These are phyloP conservation scores for Penicillium sp. DNA, from an alignment of 2,329 filamentous ascomycete genomes.

Conservation along the genomic window DNA sequence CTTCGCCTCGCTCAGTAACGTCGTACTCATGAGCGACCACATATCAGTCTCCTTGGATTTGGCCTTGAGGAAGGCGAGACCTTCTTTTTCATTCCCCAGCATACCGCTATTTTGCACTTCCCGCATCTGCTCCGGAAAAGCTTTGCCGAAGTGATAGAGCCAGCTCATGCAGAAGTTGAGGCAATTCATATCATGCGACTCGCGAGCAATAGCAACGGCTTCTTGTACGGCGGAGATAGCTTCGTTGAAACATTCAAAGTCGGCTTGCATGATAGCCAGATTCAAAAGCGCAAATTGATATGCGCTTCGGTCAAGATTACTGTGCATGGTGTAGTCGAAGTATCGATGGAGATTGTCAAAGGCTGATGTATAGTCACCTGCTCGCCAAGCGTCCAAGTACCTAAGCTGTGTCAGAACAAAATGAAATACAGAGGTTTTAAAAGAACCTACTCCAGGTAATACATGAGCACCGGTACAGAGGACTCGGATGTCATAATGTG, in stretches of 20 bases:
- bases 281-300: conserved; percentile 96
- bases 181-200: conserved; percentile 88
- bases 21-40: conserved; percentile 80
- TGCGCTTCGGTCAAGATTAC: conserved; percentile 69
- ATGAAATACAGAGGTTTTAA: no score
- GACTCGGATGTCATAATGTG: conserved; percentile 65
- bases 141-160: conserved; percentile 90
- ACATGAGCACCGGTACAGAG: conserved; percentile 68
- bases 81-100: conserved; percentile 76
- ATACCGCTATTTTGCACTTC: conserved; percentile 69
- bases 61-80: conserved; percentile 75
- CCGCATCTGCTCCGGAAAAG: conserved; percentile 72
- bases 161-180: conserved; percentile 94
- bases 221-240: conserved; percentile 94
- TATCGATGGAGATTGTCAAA: conserved; percentile 92
- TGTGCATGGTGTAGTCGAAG: conserved; percentile 94
- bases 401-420: conserved; percentile 42
- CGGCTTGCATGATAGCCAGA: conserved; percentile 86
- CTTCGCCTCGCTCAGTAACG: conserved; percentile 81
- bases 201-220: conserved; percentile 87
- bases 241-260: conserved; percentile 88
- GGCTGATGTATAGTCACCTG: conserved; percentile 83
- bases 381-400: conserved; percentile 88
- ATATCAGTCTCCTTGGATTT: conserved; percentile 84
- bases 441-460: conserved; percentile 65